These are phyloP conservation scores for Aspergillus brunneoviolaceus DNA, from an alignment of 2,329 filamentous ascomycete genomes.

Conservation along the genomic window DNA sequence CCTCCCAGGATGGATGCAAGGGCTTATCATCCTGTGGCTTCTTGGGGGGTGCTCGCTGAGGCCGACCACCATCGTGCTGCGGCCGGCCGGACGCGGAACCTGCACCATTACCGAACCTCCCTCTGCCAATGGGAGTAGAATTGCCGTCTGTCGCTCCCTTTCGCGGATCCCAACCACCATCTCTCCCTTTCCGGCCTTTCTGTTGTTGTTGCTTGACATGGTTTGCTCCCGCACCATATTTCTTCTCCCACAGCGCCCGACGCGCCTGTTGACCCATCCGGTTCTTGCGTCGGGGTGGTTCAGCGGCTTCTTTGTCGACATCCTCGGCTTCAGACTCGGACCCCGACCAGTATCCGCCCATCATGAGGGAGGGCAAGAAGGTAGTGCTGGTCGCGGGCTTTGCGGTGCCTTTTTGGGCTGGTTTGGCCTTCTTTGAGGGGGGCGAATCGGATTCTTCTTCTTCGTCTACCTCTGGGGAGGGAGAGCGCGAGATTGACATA, in stretches of 20 bases:
- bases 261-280: conserved; percentile 63
- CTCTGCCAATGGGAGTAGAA: not conserved
- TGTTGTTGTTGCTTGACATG: conserved; percentile 51
- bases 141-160: conserved; percentile 51
- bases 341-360: conserved; percentile 63
- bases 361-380: conserved; percentile 61
- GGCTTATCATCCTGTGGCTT: conserved; percentile 48
- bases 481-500: conserved; percentile 36
- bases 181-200: conserved; percentile 38
- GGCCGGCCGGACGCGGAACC: conserved; percentile 14
- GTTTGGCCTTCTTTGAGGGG: conserved; percentile 17
- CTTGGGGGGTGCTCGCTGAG: conserved; percentile 13
- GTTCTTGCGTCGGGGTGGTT: conserved; percentile 55
- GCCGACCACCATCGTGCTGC: conserved; percentile 21
- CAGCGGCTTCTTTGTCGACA: conserved; percentile 35
- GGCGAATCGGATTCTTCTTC: conserved; percentile 22
- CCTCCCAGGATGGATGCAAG: conserved; percentile 66
- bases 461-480: conserved; percentile 26
- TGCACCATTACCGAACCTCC: conserved; percentile 28
- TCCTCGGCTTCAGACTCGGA: conserved; percentile 57
- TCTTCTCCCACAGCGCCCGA: conserved; percentile 62
- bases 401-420: conserved; percentile 27
- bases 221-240: conserved; percentile 59
- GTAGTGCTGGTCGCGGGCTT: conserved; percentile 43
- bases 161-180: conserved; percentile 60